Conservation (phyloP, 805 yeast species). For the Metschnikowia anglica region DNA sequence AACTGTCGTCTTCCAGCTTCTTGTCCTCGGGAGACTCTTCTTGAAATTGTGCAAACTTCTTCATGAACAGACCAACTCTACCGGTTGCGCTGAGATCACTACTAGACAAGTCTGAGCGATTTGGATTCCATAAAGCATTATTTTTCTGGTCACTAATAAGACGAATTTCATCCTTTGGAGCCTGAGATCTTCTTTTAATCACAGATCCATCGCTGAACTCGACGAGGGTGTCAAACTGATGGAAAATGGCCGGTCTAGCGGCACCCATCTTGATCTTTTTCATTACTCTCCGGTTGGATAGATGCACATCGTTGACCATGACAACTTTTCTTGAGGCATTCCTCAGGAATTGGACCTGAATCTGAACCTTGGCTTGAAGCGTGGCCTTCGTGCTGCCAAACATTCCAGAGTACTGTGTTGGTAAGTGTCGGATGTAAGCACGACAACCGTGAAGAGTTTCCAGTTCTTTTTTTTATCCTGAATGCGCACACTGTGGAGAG, state of each 20-base stretch:
- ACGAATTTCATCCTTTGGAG: constrained; percentile 82
- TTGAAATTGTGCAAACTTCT: constrained; percentile 52
- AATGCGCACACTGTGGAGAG: constrained; percentile 3
- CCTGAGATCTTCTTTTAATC: constrained; percentile 74
- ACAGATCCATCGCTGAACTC: constrained; percentile 95
- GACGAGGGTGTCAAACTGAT: constrained; percentile 85
- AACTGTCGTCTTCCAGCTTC: constrained; percentile 46
- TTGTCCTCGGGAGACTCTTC: constrained; percentile 28
- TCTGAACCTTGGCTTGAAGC: constrained; percentile 5
- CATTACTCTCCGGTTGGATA: constrained; percentile 56
- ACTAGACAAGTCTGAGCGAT: constrained; percentile 70
- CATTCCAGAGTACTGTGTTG: neutral
- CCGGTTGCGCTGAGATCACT: constrained; percentile 85
- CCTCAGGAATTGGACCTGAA: constrained; percentile 15
- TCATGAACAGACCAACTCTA: constrained; percentile 70
- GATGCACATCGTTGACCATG: constrained; percentile 40
- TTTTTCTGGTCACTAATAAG: constrained; percentile 88
- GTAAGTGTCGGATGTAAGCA: neutral
- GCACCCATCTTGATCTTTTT: constrained; percentile 74
- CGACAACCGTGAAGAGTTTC: constrained; percentile 1
- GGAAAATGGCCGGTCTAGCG: constrained; percentile 90
- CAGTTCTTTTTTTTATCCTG: constrained; percentile 1
- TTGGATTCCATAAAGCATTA: constrained; percentile 84
- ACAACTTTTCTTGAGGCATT: constrained; percentile 19
- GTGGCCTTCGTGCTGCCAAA: neutral